Conservation (phyloP, 805 yeast genomes). For the Yamadazyma ubonensis region DNA sequence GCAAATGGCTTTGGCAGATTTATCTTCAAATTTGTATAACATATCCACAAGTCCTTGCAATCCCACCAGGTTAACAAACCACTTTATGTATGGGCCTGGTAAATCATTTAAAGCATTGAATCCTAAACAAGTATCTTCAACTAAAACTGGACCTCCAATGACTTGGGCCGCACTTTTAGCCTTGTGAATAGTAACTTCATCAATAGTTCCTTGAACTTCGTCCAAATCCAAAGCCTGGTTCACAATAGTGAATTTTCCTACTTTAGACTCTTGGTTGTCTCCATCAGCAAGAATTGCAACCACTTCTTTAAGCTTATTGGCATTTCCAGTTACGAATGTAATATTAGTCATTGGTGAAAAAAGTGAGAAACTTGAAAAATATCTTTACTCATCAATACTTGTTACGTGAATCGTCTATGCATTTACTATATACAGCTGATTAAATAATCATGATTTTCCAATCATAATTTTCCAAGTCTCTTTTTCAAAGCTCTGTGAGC, state of each 20-base stretch:
- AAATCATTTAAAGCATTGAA: conserved; percentile 74
- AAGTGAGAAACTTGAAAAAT: background rate
- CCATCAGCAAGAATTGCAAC: conserved; percentile 59
- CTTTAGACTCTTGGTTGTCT: conserved; percentile 26
- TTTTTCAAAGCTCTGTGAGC: conserved; percentile 80
- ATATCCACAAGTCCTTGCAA: conserved; percentile 72
- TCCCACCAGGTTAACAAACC: conserved; percentile 83
- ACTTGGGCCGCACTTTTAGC: conserved; percentile 68
- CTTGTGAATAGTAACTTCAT: conserved; percentile 78
- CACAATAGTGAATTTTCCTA: conserved; percentile 52
- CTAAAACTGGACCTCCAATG: conserved; percentile 78
- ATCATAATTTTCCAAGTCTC: conserved; percentile 56
- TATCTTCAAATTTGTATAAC: conserved; percentile 79
- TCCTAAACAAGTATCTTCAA: conserved; percentile 91
- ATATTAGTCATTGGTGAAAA: conserved; percentile 27
- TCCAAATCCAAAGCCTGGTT: conserved; percentile 77
- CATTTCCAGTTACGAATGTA: conserved; percentile 84
- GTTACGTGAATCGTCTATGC: conserved; percentile 9
- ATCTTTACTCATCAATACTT: background rate
- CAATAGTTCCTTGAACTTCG: conserved; percentile 87
- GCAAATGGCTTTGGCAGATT: conserved; percentile 83
- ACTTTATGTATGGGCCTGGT: conserved; percentile 94
- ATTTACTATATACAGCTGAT: conserved; percentile 9
- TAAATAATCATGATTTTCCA: too few relatives aligned
- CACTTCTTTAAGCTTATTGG: conserved; percentile 84